phyloP scores from a whole-genome alignment of 1,284 basidiomycete species.

The Golubevia pallescens region DNA sequence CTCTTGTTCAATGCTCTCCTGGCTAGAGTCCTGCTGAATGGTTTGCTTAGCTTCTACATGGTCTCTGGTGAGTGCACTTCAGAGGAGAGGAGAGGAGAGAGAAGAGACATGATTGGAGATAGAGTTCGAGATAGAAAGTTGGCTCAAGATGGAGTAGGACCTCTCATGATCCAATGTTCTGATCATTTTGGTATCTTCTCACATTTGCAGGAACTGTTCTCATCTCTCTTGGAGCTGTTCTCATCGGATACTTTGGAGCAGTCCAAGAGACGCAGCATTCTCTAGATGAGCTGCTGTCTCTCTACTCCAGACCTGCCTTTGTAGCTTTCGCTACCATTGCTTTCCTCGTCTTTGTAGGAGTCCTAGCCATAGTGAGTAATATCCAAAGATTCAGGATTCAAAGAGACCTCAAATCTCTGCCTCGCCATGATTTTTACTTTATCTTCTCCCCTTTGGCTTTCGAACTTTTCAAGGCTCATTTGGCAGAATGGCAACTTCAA shows the following conservation, averaged over 20 bases:
- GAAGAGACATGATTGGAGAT: too few relatives aligned
- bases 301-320: slow-evolving; percentile 82
- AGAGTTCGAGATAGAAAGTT: too few relatives aligned
- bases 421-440: slow-evolving; percentile 4
- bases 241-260: slow-evolving; percentile 90
- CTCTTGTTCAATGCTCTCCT: slow-evolving; percentile 95
- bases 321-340: slow-evolving; percentile 73
- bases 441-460: slow-evolving; percentile 61
- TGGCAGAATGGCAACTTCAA: slow-evolving; percentile 60
- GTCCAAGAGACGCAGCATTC: slow-evolving; percentile 89
- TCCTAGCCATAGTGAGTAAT: slow-evolving; percentile 28
- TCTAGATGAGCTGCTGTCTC: slow-evolving; percentile 80
- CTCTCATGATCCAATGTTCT: too few relatives aligned
- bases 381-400: not conserved
- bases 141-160: too few relatives aligned
- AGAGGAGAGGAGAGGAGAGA: not conserved
- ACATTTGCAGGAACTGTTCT: slow-evolving; percentile 72
- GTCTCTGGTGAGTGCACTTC: slow-evolving; percentile 68
- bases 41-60: slow-evolving; percentile 84
- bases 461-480: slow-evolving; percentile 19
- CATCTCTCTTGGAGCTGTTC: slow-evolving; percentile 84
- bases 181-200: not conserved
- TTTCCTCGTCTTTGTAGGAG: slow-evolving; percentile 72
- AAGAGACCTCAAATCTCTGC: not conserved
- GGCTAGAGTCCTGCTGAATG: slow-evolving; percentile 82